phyloP scores from a whole-genome alignment of 371 early-diverging fungal species.

The Syncephalastrum monosporum region DNA sequence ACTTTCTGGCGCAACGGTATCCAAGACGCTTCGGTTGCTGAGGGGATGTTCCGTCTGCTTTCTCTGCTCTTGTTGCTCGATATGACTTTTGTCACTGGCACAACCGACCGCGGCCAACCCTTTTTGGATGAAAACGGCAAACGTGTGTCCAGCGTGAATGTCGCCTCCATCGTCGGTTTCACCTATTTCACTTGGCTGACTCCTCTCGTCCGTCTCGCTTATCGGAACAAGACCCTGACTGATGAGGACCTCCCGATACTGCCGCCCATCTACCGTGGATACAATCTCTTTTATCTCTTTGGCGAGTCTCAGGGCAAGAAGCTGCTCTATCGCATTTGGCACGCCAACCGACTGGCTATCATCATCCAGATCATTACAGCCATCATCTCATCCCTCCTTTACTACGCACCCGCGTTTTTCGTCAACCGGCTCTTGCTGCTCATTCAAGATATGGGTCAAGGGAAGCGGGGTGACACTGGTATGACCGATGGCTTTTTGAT shows the following conservation, averaged over 20 bases:
- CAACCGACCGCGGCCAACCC: conserved; percentile 28
- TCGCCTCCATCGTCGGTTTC: conserved; percentile 16
- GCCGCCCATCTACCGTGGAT: conserved; percentile 32
- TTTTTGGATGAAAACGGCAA: conserved; percentile 35
- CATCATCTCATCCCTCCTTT: conserved; percentile 22
- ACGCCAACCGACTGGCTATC: conserved; percentile 25
- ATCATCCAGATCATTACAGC: conserved; percentile 27
- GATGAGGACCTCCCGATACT: conserved; percentile 38
- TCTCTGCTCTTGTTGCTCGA: conserved; percentile 22
- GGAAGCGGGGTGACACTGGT: conserved; percentile 11
- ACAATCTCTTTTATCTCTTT: conserved; percentile 33
- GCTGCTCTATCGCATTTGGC: conserved; percentile 27
- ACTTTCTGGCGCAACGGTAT: conserved; percentile 1
- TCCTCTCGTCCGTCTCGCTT: conserved; percentile 31
- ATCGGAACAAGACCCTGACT: conserved; percentile 24
- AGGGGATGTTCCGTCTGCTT: conserved; percentile 17
- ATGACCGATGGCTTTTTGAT: conserved; percentile 35
- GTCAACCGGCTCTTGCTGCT: conserved; percentile 34
- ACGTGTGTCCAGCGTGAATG: conserved; percentile 14
- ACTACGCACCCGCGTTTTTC: conserved; percentile 42
- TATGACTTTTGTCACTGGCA: conserved; percentile 29
- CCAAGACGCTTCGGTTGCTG: neutral
- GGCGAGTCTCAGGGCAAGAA: conserved; percentile 21
- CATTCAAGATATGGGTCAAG: conserved; percentile 29
- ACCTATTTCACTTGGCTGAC: conserved; percentile 20